Evolutionary conservation across 2,329 filamentous ascomycete species (phyloP).

Genomic region (Colletotrichum magnum): DNA sequence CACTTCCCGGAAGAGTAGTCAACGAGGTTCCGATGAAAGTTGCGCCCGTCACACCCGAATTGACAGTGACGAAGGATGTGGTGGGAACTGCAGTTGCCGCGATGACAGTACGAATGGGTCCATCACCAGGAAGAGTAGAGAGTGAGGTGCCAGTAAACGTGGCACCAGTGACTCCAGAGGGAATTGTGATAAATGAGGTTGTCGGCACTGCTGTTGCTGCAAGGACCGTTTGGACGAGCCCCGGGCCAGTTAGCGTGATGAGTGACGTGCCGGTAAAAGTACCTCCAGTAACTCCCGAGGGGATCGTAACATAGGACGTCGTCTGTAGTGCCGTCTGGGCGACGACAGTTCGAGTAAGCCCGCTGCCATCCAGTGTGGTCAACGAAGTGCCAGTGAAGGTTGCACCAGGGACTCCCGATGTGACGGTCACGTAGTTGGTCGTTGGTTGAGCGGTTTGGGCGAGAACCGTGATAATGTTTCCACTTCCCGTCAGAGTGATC

Average conservation of each 20-base stretch:
- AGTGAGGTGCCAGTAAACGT: conserved; percentile 10
- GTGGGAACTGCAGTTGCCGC: conserved; percentile 14
- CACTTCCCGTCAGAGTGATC: not conserved
- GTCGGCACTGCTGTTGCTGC: not conserved
- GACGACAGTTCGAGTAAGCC: not conserved
- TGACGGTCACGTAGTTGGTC: not conserved
- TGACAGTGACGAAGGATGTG: not conserved
- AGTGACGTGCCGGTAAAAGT: conserved; percentile 9
- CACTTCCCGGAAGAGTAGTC: conserved; percentile 1
- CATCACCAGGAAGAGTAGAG: not conserved
- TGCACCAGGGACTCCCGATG: not conserved
- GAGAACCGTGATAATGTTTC: not conserved
- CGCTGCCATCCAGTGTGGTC: not conserved
- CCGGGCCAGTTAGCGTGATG: not conserved
- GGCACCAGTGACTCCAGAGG: not conserved
- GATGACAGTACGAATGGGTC: conserved; percentile 3
- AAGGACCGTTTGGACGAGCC: not conserved
- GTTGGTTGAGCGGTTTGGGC: not conserved
- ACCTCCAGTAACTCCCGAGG: not conserved
- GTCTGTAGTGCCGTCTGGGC: conserved; percentile 7
- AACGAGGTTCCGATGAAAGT: conserved; percentile 8
- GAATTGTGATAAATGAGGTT: not conserved
- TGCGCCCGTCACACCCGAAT: conserved; percentile 9
- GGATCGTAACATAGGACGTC: not conserved
- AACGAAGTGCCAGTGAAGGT: conserved; percentile 7